Base-by-base conservation (phyloP, 768 basidiomycete species). In the Cantharellus anzutake region DNA sequence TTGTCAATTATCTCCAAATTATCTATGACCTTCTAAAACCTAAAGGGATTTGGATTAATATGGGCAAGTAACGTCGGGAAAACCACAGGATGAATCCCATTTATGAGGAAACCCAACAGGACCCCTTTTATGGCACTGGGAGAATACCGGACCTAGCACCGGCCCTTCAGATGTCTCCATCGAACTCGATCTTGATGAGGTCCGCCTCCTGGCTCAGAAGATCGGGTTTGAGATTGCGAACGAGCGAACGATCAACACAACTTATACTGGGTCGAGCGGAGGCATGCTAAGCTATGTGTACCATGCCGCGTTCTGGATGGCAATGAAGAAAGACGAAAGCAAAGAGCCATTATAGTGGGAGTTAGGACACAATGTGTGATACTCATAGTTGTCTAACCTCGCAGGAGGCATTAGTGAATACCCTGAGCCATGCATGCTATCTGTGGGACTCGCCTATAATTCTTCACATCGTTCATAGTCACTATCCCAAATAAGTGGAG, bases 121-220 rank as follows among this genome's bases (percentile, higher is more conserved):
- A 2, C 94, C 94, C 0, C 72, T 94, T 1, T 71, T 97, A n/a
- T 98, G 94, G 93, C 94, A 98, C 68, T 97, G 83, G 70, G 93
- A 97, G 67, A 93, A 94, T 70, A 91, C 88, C 67, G 75, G 69
- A 59, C 20, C 20, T 29, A 79, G 80, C 48, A 80, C 5, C 68
- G 14, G 11, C 7, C 14, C 35, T 39, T 39, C 81, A 63, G 89
- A 94, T 63, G 76, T 81, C 0, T 90, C 87, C 1, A 76, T 98
- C 41, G 93, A 97, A 70, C 75, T 97, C 16, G 84, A 83, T 65
- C 71, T 97, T n/a, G 86, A 88, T 61, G 92, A 97, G 67, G 77
- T 96, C 42, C 94, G 91, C 67, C 69, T 70, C 0, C 75, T 97
- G 3, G 83, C 81, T 2, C 74, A 74, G 34, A 71, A 73, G 53